These are phyloP conservation scores for Geranium brycei DNA, from an alignment of 345 rosid species.

Conservation along the genomic window DNA sequence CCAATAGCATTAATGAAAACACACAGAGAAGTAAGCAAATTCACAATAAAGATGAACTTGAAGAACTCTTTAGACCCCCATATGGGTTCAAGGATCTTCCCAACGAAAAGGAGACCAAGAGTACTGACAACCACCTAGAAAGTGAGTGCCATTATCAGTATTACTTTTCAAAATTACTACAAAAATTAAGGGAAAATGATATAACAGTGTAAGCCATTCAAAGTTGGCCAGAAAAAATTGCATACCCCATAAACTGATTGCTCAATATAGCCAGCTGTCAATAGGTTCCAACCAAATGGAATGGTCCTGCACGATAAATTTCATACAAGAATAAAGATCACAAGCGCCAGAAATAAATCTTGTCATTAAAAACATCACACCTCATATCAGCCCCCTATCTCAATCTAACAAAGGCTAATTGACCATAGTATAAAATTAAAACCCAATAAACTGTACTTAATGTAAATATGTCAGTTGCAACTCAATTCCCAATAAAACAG, in stretches of 20 bases:
- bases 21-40: slow-evolving; percentile 67
- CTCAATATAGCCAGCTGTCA: slow-evolving; percentile 86
- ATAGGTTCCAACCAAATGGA: slow-evolving; percentile 93
- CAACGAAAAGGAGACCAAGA: slow-evolving; percentile 74
- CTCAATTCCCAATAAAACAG: neutral
- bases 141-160: slow-evolving; percentile 5
- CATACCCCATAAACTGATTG: slow-evolving; percentile 76
- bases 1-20: slow-evolving; percentile 75
- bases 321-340: neutral
- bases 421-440: neutral
- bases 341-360: neutral
- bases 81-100: slow-evolving; percentile 86
- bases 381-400: neutral
- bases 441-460: neutral
- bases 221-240: slow-evolving; percentile 3
- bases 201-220: neutral
- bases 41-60: slow-evolving; percentile 77
- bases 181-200: neutral
- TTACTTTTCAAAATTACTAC: slow-evolving; percentile 1
- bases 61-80: slow-evolving; percentile 96
- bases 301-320: slow-evolving; percentile 57
- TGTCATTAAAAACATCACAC: neutral
- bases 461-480: neutral
- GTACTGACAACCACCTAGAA: slow-evolving; percentile 54
- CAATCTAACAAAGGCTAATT: neutral